phyloP scores from a whole-genome alignment of 2,329 filamentous ascomycete genomes.

The Tolypocladium ophioglossoides region DNA sequence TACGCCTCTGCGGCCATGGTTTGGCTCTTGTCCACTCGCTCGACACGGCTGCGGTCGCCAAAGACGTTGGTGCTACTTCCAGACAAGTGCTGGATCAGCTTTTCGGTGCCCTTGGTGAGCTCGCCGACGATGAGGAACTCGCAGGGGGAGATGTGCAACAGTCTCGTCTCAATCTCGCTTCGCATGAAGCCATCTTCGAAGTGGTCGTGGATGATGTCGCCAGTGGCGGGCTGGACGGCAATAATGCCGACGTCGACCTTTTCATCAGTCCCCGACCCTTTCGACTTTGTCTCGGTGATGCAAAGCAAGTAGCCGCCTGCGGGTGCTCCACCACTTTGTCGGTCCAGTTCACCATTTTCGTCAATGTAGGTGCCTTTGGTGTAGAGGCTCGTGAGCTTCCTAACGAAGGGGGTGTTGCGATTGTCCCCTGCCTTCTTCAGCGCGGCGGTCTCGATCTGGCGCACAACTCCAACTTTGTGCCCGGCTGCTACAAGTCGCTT shows the following conservation, averaged over 20 bases:
- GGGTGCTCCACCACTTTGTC: constrained; percentile 32
- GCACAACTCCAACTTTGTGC: constrained; percentile 90
- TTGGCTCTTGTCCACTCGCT: constrained; percentile 64
- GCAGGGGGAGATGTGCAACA: constrained; percentile 90
- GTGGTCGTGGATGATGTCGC: constrained; percentile 89
- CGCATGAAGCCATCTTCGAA: constrained; percentile 98
- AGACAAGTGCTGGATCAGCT: constrained; percentile 81
- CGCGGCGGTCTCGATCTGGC: constrained; percentile 90
- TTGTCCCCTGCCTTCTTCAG: constrained; percentile 94
- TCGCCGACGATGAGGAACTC: constrained; percentile 91
- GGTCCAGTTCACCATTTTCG: constrained; percentile 72
- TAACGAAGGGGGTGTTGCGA: constrained; percentile 79
- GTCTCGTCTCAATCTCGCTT: constrained; percentile 87
- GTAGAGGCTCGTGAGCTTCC: constrained; percentile 92
- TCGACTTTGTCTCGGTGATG: constrained; percentile 76
- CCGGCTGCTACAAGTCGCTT: constrained; percentile 87
- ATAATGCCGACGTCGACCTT: constrained; percentile 86
- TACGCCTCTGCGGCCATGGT: constrained; percentile 77
- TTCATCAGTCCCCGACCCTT: constrained; percentile 76
- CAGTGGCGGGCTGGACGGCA: constrained; percentile 89
- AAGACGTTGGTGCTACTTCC: constrained; percentile 87
- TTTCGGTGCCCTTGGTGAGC: constrained; percentile 82
- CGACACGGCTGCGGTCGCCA: constrained; percentile 79
- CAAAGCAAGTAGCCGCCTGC: constrained; percentile 84
- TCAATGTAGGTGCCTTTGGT: constrained; percentile 98